These are phyloP conservation scores for Parietaria judaica DNA, from an alignment of 306 rosid genomes.

Conservation along the genomic window DNA sequence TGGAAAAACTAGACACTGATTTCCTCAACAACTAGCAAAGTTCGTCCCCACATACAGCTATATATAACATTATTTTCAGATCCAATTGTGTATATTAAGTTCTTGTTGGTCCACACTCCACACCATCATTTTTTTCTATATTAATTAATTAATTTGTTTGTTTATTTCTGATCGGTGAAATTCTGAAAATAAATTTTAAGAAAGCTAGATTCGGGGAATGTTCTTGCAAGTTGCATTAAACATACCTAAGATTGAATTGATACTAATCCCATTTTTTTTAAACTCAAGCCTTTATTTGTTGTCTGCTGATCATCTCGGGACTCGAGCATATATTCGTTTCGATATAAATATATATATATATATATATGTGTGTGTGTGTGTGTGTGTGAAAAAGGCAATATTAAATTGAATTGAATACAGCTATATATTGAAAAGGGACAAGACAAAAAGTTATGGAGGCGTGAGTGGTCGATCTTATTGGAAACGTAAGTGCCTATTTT, in stretches of 20 bases:
- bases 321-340: not conserved
- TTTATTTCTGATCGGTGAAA: not conserved
- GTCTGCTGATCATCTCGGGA: not conserved
- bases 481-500: not conserved
- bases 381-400: not conserved
- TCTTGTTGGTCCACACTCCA: not conserved
- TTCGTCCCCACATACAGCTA: conserved; percentile 19
- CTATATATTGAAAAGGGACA: not conserved
- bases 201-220: conserved; percentile 5
- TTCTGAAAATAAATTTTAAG: not conserved
- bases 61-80: not conserved
- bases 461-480: not conserved
- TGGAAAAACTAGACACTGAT: not conserved
- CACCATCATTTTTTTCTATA: not conserved
- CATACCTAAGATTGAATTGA: not conserved
- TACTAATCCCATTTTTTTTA: not conserved
- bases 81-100: conserved; percentile 1
- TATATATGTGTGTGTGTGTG: no score
- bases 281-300: not conserved
- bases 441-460: not conserved
- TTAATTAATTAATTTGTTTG: not conserved
- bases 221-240: conserved; percentile 8
- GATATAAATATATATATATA: not conserved
- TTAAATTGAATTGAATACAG: not conserved
- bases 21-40: not conserved